Evolutionary conservation across 306 rosid genomes (phyloP).

Genomic region (Aeschynomene evenia): DNA sequence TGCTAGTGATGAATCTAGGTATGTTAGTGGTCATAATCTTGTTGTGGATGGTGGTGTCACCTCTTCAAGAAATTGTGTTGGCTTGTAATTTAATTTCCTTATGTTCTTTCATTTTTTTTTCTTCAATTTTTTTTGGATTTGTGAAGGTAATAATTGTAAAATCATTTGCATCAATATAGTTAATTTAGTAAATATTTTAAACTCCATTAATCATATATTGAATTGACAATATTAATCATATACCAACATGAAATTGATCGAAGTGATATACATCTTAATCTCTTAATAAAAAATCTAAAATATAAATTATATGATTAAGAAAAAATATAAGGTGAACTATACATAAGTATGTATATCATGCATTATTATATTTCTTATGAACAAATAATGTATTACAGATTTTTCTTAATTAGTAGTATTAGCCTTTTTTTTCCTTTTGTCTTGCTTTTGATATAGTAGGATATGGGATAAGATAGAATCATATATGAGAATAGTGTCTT

Average conservation of each 20-base stretch:
- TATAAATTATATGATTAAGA: too few species aligned
- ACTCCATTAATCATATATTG: neutral
- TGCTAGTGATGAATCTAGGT: slow-evolving; percentile 76
- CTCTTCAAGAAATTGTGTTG: slow-evolving; percentile 66
- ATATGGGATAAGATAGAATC: neutral
- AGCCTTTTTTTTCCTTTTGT: neutral
- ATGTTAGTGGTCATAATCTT: slow-evolving; percentile 80
- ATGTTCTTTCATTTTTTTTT: neutral
- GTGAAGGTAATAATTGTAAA: neutral
- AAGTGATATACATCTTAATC: too few species aligned
- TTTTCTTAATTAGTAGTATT: too few species aligned
- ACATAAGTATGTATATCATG: too few species aligned
- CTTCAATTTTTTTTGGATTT: neutral
- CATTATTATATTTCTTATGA: too few species aligned
- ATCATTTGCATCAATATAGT: neutral
- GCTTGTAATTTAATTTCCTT: slow-evolving; percentile 31
- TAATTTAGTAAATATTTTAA: neutral
- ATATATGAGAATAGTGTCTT: neutral
- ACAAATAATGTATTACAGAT: too few species aligned
- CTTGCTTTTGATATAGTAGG: neutral
- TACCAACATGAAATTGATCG: too few species aligned
- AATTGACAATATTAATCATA: neutral
- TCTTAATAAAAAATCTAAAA: too few species aligned
- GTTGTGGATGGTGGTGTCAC: slow-evolving; percentile 88
- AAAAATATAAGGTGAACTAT: too few species aligned